phyloP scores from a whole-genome alignment of 1,139 yeast species.

The Nakaseomyces delphensis region DNA sequence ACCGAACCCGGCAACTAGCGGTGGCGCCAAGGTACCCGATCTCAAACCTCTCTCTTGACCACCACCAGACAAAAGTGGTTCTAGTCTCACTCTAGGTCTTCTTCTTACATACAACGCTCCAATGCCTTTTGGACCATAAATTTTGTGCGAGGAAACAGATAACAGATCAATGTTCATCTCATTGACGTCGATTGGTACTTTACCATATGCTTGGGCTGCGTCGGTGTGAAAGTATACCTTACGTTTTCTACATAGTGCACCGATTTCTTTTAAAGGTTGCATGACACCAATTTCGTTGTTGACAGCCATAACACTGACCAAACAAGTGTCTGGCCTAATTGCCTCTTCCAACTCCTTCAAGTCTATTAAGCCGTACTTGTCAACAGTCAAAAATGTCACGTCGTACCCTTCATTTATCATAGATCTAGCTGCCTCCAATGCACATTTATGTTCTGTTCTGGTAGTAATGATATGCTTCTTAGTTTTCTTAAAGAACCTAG shows the following conservation, averaged over 20 bases:
- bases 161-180: constrained; percentile 85
- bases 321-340: constrained; percentile 81
- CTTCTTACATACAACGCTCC: constrained; percentile 95
- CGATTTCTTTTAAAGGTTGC: constrained; percentile 93
- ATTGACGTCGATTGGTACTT: constrained; percentile 86
- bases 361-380: constrained; percentile 67
- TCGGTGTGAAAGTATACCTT: constrained; percentile 98
- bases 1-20: constrained; percentile 91
- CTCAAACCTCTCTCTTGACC: constrained; percentile 98
- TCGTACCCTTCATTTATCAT: constrained; percentile 96
- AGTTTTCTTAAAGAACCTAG: constrained; percentile 80
- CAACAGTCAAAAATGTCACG: constrained; percentile 84
- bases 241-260: constrained; percentile 71
- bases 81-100: constrained; percentile 96
- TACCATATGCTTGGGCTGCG: constrained; percentile 96
- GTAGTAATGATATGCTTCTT: constrained; percentile 92
- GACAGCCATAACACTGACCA: constrained; percentile 96
- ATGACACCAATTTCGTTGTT: constrained; percentile 97
- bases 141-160: constrained; percentile 92
- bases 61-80: constrained; percentile 93
- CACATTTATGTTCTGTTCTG: constrained; percentile 97
- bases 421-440: constrained; percentile 87
- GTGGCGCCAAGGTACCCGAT: constrained; percentile 95
- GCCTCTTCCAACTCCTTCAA: constrained; percentile 71
- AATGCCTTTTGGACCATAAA: constrained; percentile 96